Evolutionary conservation across 2,329 filamentous ascomycete species (phyloP).

Genomic region (Phoma sp.): DNA sequence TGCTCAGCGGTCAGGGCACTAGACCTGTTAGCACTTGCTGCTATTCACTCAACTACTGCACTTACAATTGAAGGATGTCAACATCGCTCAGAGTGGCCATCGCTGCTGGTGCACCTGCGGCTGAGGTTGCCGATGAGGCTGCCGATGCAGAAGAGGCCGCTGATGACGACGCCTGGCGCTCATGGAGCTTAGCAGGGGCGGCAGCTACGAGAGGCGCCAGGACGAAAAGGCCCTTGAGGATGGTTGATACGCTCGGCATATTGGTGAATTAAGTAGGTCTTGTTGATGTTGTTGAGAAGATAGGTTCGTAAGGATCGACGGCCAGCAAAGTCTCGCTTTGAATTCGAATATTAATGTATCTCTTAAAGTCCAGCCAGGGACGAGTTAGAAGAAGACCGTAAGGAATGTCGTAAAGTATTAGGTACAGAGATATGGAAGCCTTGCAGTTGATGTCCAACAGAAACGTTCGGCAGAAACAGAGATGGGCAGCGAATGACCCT

Average conservation of each 20-base stretch:
- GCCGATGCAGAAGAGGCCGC: slow-evolving; percentile 27
- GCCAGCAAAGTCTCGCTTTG: slow-evolving; percentile 50
- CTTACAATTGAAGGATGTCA: slow-evolving; percentile 62
- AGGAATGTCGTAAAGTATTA: slow-evolving; percentile 48
- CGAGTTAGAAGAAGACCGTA: slow-evolving; percentile 45
- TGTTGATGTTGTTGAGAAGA: slow-evolving; percentile 23
- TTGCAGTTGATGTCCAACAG: slow-evolving; percentile 44
- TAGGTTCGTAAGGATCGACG: slow-evolving; percentile 32
- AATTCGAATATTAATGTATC: slow-evolving; percentile 44
- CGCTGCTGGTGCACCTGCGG: slow-evolving; percentile 30
- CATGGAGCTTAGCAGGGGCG: slow-evolving; percentile 35
- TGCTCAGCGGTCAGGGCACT: slow-evolving; percentile 76
- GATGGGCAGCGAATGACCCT: slow-evolving; percentile 47
- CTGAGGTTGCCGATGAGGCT: slow-evolving; percentile 22
- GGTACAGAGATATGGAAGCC: slow-evolving; percentile 42
- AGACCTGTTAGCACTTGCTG: slow-evolving; percentile 39
- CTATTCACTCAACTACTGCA: slow-evolving; percentile 18
- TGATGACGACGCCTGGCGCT: slow-evolving; percentile 31
- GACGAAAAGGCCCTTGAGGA: slow-evolving; percentile 44
- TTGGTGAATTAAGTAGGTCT: slow-evolving; percentile 41
- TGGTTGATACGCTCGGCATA: slow-evolving; percentile 48
- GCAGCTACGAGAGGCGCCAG: slow-evolving; percentile 45
- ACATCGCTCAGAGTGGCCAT: slow-evolving; percentile 53
- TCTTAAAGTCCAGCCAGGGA: slow-evolving; percentile 51
- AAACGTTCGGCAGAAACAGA: slow-evolving; percentile 48